Conservation (phyloP, 805 yeast genomes). For the Nakazawaea ambrosiae region DNA sequence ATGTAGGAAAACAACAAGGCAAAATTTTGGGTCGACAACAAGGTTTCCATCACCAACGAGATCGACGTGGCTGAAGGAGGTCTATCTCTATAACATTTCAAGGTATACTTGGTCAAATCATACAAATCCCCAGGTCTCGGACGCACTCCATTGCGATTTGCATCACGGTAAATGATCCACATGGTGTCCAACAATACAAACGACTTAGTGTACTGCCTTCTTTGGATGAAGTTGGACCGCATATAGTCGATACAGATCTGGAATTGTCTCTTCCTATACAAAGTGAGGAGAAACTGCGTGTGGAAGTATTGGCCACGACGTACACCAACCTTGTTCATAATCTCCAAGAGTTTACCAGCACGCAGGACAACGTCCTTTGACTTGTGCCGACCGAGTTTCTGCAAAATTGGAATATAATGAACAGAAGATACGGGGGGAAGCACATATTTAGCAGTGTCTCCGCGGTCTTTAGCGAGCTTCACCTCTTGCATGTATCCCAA, state of each 20-base stretch:
- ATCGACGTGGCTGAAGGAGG: background rate
- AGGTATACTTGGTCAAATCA: slow-evolving; percentile 1
- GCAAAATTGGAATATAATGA: slow-evolving; percentile 9
- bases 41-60: slow-evolving; percentile 5
- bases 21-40: slow-evolving; percentile 3
- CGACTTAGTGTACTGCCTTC: background rate
- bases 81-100: background rate
- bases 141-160: slow-evolving; percentile 5
- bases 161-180: slow-evolving; percentile 10
- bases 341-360: background rate
- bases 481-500: slow-evolving; percentile 9
- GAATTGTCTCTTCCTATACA: slow-evolving; percentile 8
- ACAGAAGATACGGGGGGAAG: slow-evolving; percentile 6
- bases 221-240: background rate
- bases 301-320: slow-evolving; percentile 5
- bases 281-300: slow-evolving; percentile 9
- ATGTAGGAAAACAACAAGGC: slow-evolving; percentile 1
- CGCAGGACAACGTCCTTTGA: slow-evolving; percentile 4
- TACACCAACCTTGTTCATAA: slow-evolving; percentile 4
- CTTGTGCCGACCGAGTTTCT: slow-evolving; percentile 9
- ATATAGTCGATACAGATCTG: slow-evolving; percentile 4
- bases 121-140: background rate
- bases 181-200: slow-evolving; percentile 6
- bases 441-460: slow-evolving; percentile 1
- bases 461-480: slow-evolving; percentile 1